Percentiles rank a stretch among this genome's conserved stretches.
These are phyloP conservation scores for Fusarium foetens DNA, from an alignment of 2,329 filamentous ascomycete species.

Conservation along the genomic window DNA sequence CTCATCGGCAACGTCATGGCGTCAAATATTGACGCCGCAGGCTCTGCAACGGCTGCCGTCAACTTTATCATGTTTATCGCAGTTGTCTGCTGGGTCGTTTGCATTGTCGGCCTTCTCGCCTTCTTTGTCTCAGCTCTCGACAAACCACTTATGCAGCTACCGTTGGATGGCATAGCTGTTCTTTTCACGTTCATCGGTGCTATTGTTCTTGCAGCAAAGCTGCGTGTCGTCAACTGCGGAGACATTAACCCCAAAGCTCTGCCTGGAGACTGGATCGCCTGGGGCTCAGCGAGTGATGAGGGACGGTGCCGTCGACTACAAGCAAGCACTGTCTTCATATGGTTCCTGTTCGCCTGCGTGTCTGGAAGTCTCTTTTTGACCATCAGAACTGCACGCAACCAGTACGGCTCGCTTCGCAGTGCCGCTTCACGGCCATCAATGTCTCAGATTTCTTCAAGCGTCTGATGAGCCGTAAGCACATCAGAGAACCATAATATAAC, in stretches of 20 bases:
- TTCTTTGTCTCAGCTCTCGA: slow-evolving; percentile 63
- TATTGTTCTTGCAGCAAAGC: slow-evolving; percentile 75
- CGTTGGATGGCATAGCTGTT: slow-evolving; percentile 67
- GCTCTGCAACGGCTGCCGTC: slow-evolving; percentile 58
- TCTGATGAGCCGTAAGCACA: slow-evolving; percentile 47
- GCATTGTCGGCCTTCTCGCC: slow-evolving; percentile 70
- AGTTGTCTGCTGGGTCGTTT: slow-evolving; percentile 71
- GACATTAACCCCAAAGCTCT: slow-evolving; percentile 54
- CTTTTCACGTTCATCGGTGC: slow-evolving; percentile 77
- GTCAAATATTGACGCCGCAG: slow-evolving; percentile 56
- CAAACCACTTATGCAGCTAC: slow-evolving; percentile 63
- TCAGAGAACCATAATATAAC: not conserved
- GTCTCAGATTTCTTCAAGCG: slow-evolving; percentile 62
- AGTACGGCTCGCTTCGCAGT: slow-evolving; percentile 54
- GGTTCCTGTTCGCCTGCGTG: slow-evolving; percentile 77
- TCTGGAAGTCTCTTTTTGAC: slow-evolving; percentile 66
- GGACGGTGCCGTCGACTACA: slow-evolving; percentile 81
- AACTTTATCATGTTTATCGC: slow-evolving; percentile 77
- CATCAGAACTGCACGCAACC: slow-evolving; percentile 62
- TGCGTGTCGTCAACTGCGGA: slow-evolving; percentile 75
- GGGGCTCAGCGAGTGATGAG: slow-evolving; percentile 66
- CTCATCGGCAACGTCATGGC: slow-evolving; percentile 69
- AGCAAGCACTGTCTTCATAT: slow-evolving; percentile 79
- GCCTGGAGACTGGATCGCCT: slow-evolving; percentile 66
- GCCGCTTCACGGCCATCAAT: slow-evolving; percentile 59